These are phyloP conservation scores for Quercus suber DNA, from an alignment of 306 rosid species.

Conservation along the genomic window DNA sequence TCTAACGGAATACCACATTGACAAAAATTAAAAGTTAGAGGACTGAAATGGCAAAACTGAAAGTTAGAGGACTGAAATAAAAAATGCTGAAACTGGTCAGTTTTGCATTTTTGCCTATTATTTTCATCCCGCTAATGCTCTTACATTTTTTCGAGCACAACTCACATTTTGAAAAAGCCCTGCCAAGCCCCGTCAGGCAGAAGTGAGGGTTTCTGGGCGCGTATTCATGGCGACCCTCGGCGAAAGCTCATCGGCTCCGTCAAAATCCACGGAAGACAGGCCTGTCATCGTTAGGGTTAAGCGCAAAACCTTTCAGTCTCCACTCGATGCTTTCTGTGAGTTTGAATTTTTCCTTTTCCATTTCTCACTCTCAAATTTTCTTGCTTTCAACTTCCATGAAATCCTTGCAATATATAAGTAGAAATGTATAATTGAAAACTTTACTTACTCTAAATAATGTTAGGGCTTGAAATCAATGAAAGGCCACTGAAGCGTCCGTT, in stretches of 20 bases:
- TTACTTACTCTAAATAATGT: neutral
- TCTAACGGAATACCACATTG: too few relatives aligned
- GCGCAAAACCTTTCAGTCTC: constrained; percentile 72
- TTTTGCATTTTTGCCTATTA: too few relatives aligned
- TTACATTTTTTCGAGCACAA: too few relatives aligned
- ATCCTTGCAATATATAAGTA: neutral
- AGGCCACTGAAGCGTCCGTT: constrained; percentile 78
- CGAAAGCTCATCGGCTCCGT: constrained; percentile 55
- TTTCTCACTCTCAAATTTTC: neutral
- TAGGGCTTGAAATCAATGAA: constrained; percentile 89
- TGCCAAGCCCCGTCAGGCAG: too few relatives aligned
- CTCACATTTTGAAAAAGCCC: too few relatives aligned
- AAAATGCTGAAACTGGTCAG: too few relatives aligned
- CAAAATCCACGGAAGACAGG: constrained; percentile 33
- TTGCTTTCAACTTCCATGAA: neutral
- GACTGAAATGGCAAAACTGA: too few relatives aligned
- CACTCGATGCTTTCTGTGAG: constrained; percentile 79
- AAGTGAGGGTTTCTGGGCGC: neutral
- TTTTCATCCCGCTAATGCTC: too few relatives aligned
- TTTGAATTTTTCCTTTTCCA: neutral
- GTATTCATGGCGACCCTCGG: constrained; percentile 38
- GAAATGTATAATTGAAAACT: too few relatives aligned
- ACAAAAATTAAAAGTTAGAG: too few relatives aligned
- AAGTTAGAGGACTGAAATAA: too few relatives aligned
- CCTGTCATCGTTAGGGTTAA: constrained; percentile 86